A percentile compares a stretch with the other conserved stretches of the same genome.
Conservation (phyloP, 768 basidiomycete species). For the Infundibulicybe gibba region DNA sequence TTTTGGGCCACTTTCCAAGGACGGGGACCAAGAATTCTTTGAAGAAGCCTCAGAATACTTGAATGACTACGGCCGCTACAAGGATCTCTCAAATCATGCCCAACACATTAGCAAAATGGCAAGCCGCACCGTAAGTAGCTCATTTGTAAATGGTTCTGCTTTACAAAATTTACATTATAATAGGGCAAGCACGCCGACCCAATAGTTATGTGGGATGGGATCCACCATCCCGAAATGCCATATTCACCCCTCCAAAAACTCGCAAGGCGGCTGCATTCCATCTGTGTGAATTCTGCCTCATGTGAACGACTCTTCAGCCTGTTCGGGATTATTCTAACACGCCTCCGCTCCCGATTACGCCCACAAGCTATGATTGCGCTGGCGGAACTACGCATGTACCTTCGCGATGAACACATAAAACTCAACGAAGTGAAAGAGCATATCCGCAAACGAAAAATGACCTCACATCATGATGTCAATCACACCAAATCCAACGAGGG, state of each 20-base stretch:
- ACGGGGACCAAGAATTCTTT: too few species aligned
- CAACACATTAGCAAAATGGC: too few species aligned
- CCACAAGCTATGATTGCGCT: slow-evolving; percentile 13
- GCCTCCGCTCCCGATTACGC: slow-evolving; percentile 8
- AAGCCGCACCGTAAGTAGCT: too few species aligned
- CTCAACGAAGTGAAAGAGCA: neutral
- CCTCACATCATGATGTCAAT: too few species aligned
- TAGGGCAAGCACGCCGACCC: slow-evolving; percentile 8
- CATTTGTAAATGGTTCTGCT: too few species aligned
- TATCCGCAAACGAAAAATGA: slow-evolving; percentile 2
- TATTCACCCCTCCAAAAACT: slow-evolving; percentile 9
- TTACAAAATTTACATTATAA: too few species aligned
- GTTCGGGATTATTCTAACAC: slow-evolving; percentile 14
- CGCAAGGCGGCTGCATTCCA: slow-evolving; percentile 13
- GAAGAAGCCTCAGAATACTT: too few species aligned
- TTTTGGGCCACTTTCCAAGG: too few species aligned
- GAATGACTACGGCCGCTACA: too few species aligned
- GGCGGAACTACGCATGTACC: slow-evolving; percentile 22
- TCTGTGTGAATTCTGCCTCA: slow-evolving; percentile 19
- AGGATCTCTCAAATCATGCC: too few species aligned
- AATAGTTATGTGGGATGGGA: slow-evolving; percentile 3
- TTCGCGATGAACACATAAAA: slow-evolving; percentile 18
- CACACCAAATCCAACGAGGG: too few species aligned
- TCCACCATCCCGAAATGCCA: neutral
- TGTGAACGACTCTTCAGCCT: slow-evolving; percentile 8